Evolutionary conservation across 768 basidiomycete species (phyloP), one percentile per base, ranked within the genome.

Genomic region (Collybia sp.): DNA sequence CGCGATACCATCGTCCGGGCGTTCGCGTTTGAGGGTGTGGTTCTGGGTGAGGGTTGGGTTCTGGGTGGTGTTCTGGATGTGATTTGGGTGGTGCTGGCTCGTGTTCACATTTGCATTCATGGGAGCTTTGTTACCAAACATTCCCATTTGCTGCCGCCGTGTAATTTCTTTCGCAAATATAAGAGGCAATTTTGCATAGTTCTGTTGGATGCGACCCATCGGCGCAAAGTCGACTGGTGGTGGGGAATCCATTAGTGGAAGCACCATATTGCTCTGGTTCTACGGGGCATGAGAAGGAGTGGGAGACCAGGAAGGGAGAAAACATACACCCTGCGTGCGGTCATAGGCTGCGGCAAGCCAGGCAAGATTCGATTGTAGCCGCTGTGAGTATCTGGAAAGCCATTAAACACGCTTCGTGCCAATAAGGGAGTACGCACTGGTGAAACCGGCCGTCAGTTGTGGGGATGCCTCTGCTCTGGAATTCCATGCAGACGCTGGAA

Each of bases 281-380:
- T 64, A 47, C 56, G 33, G 38, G 25, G 25, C 30, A 25, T 48
- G 31, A 52, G 44, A 39, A 48, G 40, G n/a, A 47, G 44, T 37
- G 10, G 40, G 33, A 30, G 20, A 38, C 2, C 42, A 36, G 40
- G 19, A 25, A 19, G 41, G 43, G 40, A 18, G 49, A 37, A 46
- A 45, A 63, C 75, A 42, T 66, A 81, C 80, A 33, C 65, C 68
- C 56, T 68, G 70, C 37, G 61, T 70, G 13, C 71, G 72, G 53
- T 88, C 85, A 35, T 79, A 82, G n/a, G 76, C 78, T 15, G 79
- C 75, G 39, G 84, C 83, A 52, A 88, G 62, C 81, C 82, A 88
- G 1, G 75, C 67, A 12, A 90, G 69, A 59, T 89, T 90, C 25
- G 80, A 75, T 54, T 88, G 83, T 34, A 90, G 63, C 40, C 86